Evolutionary conservation across 352 stramenopile genomes (phyloP).

Genomic region (Phytopythium delawarense): DNA sequence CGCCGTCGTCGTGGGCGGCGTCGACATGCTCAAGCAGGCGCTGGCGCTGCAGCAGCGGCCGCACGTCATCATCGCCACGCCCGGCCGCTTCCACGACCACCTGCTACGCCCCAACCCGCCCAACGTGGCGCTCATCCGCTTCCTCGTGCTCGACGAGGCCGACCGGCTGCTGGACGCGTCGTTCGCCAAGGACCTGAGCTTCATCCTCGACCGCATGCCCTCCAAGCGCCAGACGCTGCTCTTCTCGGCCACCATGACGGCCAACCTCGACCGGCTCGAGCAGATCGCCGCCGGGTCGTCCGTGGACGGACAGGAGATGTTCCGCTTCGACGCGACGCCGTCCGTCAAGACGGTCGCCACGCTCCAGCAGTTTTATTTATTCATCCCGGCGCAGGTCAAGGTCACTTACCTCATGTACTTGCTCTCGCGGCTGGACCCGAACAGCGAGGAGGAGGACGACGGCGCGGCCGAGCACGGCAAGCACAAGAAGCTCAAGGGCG

Average conservation of each 20-base stretch:
- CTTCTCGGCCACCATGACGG: constrained; percentile 98
- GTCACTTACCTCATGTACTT: constrained; percentile 94
- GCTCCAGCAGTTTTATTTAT: constrained; percentile 97
- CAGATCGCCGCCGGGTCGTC: constrained; percentile 55
- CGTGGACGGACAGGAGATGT: constrained; percentile 21
- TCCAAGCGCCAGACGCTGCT: constrained; percentile 92
- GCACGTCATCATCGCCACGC: constrained; percentile 98
- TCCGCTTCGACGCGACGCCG: constrained; percentile 71
- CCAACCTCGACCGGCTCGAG: constrained; percentile 85
- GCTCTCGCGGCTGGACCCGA: constrained; percentile 61
- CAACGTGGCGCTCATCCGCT: constrained; percentile 89
- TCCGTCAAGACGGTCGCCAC: constrained; percentile 89
- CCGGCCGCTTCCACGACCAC: constrained; percentile 92
- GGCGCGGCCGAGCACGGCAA: constrained; percentile 11
- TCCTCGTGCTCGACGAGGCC: constrained; percentile 98
- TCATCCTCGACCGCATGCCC: constrained; percentile 82
- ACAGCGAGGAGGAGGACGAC: constrained; percentile 58
- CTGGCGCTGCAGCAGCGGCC: constrained; percentile 87
- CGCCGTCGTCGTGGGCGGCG: constrained; percentile 93
- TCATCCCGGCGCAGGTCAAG: constrained; percentile 96
- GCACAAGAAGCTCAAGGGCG: constrained; percentile 14
- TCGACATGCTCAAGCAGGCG: constrained; percentile 93
- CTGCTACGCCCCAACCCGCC: constrained; percentile 89
- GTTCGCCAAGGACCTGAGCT: constrained; percentile 84
- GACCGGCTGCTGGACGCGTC: constrained; percentile 91